Conservation (phyloP, 73 alveolate species). For the Tetrahymena elliotti region DNA sequence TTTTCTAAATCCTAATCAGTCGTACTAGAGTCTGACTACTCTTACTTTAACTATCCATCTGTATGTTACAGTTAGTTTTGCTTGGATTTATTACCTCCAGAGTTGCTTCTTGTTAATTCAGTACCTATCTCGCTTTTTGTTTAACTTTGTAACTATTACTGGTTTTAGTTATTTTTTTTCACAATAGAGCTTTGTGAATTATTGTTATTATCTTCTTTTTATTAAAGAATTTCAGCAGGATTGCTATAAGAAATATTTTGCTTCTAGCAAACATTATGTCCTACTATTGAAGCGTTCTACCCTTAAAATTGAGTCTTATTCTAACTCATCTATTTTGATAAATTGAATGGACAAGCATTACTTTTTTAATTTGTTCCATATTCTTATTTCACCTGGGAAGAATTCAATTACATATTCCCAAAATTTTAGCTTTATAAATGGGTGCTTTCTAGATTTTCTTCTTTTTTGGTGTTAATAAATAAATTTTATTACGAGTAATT, state of each 20-base stretch:
- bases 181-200: not conserved
- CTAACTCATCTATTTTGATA: not conserved
- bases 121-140: not conserved
- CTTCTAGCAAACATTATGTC: not conserved
- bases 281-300: not conserved
- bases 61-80: not conserved
- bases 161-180: not conserved
- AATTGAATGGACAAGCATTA: not conserved
- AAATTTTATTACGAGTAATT: not conserved
- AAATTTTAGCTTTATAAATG: not conserved
- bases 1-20: not conserved
- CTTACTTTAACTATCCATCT: not conserved
- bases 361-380: not conserved
- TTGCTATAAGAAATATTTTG: not conserved
- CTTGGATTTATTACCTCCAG: not conserved
- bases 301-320: not conserved
- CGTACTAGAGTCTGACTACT: not conserved
- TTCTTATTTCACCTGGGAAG: not conserved
- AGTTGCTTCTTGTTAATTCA: not conserved
- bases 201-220: not conserved
- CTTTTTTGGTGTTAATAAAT: not conserved
- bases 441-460: not conserved
- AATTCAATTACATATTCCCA: not conserved
- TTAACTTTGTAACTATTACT: not conserved
- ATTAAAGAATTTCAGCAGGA: not conserved